phyloP scores from a whole-genome alignment of 768 basidiomycete species.

The Dioszegia crocea region DNA sequence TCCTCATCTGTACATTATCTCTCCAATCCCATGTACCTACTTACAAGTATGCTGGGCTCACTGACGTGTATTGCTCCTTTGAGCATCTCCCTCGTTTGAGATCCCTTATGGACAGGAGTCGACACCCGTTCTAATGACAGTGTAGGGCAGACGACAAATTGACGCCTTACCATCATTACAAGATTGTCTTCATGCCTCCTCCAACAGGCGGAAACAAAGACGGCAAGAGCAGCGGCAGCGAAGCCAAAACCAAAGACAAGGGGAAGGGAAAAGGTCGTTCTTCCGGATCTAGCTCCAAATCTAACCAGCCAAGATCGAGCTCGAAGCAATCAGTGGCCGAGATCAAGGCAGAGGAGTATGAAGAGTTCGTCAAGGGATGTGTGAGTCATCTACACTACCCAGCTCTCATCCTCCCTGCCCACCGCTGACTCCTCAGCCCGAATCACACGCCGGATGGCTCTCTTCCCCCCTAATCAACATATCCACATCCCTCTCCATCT shows the following conservation, averaged over 20 bases:
- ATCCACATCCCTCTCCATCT: constrained; percentile 9
- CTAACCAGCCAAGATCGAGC: neutral
- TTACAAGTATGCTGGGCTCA: too few relatives aligned
- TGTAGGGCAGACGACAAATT: too few relatives aligned
- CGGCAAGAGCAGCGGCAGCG: neutral
- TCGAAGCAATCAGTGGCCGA: neutral
- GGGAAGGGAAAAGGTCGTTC: neutral
- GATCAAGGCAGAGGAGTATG: constrained; percentile 8
- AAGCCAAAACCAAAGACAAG: neutral
- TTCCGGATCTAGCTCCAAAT: neutral
- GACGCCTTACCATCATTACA: too few relatives aligned
- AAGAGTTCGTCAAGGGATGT: neutral
- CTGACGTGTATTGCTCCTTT: neutral
- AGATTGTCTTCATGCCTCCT: too few relatives aligned
- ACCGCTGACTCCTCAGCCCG: constrained; percentile 4
- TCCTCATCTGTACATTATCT: too few relatives aligned
- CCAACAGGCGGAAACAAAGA: too few relatives aligned
- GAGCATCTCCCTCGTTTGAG: neutral
- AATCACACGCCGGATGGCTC: constrained; percentile 28
- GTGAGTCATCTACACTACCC: neutral
- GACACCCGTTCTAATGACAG: neutral
- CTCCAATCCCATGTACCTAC: too few relatives aligned
- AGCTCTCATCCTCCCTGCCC: neutral
- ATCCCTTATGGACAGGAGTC: too few relatives aligned
- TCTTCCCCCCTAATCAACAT: constrained; percentile 1